Evolutionary conservation across 2,329 filamentous ascomycete species (phyloP).

Genomic region (Colletotrichum sp.): DNA sequence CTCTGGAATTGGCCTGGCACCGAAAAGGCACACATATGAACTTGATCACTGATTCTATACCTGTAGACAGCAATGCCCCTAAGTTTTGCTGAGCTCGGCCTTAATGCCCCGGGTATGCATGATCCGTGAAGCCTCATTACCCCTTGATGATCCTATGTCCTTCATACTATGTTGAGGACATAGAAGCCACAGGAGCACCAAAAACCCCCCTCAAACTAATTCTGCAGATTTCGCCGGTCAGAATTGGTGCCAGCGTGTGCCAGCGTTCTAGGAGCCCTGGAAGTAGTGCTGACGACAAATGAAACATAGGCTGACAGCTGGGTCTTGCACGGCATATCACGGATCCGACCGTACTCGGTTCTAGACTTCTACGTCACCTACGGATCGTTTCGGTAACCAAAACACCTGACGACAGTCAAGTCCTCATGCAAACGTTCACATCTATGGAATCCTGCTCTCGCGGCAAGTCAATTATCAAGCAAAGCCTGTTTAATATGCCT

Average conservation of each 20-base stretch:
- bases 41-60: background rate
- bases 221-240: background rate
- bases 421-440: background rate
- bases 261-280: background rate
- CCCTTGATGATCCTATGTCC: background rate
- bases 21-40: background rate
- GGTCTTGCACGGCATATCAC: background rate
- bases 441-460: background rate
- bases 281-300: background rate
- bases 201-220: background rate
- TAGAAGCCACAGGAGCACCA: background rate
- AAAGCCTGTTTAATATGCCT: background rate
- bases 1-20: background rate
- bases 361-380: background rate
- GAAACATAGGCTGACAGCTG: background rate
- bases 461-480: rapidly evolving
- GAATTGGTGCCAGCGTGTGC: background rate
- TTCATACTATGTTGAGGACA: rapidly evolving
- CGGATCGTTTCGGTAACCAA: background rate
- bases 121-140: background rate
- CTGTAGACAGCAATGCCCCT: background rate
- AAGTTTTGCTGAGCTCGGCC: background rate
- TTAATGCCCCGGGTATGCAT: background rate
- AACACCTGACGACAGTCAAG: background rate
- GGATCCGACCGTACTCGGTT: background rate